Evolutionary conservation across 139 green algal species (phyloP), one percentile per base, ranked within the genome.

Genomic region (Tetradesmus lagerheimii): DNA sequence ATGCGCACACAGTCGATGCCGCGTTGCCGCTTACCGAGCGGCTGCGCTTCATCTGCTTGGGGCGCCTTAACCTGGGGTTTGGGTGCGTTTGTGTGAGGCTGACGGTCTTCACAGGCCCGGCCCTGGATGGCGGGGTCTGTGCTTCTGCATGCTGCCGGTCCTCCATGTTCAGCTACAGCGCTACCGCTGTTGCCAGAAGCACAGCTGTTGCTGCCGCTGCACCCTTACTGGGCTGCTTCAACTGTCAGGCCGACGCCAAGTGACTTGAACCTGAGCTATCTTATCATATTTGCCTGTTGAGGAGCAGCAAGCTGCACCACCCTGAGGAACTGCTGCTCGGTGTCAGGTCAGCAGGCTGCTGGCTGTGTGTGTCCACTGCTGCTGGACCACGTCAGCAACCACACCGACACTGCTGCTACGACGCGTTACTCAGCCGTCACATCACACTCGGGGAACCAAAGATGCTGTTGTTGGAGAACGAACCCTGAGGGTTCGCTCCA

Each of bases 31-130:
- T 87, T 37, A 88, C 83, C 1, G 83, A 88, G 62, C 64, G 62
- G 27, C 64, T 88, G 64, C 83, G 83, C 41, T 88, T 88, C 83
- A 88, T 67, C 12, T 88, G 83, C 83, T 53, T 64, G 64, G 25
- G 67, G 39, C 38, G 9, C 38, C 38, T 62, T 3, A 23, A 25
- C 35, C 38, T 64, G n/a, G 14, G 1, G 75, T 64, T 45, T 15
- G 83, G 38, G 29, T 88, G 83, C 18, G 83, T 80, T 5, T 66
- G 38, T 0, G 35, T 45, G 34, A 43, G 37, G 38, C 62, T 66
- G 62, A 29, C 71, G 25, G 11, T 66, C 31, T 87, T 87, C 0
- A 78, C 18, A 2, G 27, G 6, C 14, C n/a, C 79, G 5, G 39
- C 31, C 37, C 53, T 85, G 41, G 31, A 66, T 11, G 79, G 79